Conservation (phyloP, 345 rosid species). For the Raphanus sativus region DNA sequence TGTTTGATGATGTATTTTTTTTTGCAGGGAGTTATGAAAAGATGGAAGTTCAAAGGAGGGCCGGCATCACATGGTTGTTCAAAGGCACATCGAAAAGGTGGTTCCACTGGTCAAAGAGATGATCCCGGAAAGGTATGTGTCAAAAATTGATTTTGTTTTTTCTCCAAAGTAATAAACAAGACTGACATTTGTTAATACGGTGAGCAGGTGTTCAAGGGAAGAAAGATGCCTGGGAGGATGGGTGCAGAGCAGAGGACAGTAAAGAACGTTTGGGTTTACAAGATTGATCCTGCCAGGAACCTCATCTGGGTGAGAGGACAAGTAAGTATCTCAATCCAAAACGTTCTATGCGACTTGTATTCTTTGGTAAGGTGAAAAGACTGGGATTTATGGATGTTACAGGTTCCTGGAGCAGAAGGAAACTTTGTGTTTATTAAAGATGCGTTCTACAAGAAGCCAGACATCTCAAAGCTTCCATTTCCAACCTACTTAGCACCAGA, state of each 20-base stretch:
- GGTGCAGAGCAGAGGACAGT: slow-evolving; percentile 84
- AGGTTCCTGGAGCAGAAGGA: slow-evolving; percentile 95
- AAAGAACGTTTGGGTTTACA: slow-evolving; percentile 91
- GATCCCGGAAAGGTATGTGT: slow-evolving; percentile 78
- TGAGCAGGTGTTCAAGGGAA: slow-evolving; percentile 83
- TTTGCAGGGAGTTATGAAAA: slow-evolving; percentile 87
- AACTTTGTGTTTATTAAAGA: slow-evolving; percentile 89
- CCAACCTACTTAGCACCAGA: slow-evolving; percentile 72
- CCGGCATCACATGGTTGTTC: slow-evolving; percentile 91
- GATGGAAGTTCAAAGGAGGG: slow-evolving; percentile 55
- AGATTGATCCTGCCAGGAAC: slow-evolving; percentile 86
- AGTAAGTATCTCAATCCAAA: slow-evolving; percentile 48
- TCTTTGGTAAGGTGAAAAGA: not conserved
- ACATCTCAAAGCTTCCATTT: slow-evolving; percentile 75
- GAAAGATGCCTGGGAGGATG: slow-evolving; percentile 97
- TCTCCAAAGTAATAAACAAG: too few species aligned
- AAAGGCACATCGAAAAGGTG: slow-evolving; percentile 66
- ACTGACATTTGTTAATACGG: not conserved
- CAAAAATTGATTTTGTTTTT: too few species aligned
- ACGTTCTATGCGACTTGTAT: too few species aligned
- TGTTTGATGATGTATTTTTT: slow-evolving; percentile 9
- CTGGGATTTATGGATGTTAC: slow-evolving; percentile 20
- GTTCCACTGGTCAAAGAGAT: slow-evolving; percentile 98
- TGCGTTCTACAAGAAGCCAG: slow-evolving; percentile 76
- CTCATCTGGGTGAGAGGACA: slow-evolving; percentile 96